A percentile compares a stretch with the other conserved stretches of the same genome.
Evolutionary conservation across 192 early-diverging fungal species (phyloP).

Genomic region (Entomortierella parvispora): DNA sequence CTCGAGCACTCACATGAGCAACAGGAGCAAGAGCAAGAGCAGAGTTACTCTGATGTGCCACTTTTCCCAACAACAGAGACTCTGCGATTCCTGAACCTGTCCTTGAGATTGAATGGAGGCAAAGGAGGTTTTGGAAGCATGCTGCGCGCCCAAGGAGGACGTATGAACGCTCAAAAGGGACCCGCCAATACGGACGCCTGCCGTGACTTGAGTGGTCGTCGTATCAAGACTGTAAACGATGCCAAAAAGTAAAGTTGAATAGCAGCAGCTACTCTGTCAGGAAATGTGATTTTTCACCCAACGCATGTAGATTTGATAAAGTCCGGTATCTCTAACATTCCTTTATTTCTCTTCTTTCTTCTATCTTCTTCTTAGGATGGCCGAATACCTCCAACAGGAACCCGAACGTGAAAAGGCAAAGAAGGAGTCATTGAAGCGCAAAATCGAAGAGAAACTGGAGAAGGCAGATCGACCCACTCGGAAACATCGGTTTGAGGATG

Average conservation of each 20-base stretch:
- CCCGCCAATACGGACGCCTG: constrained; percentile 91
- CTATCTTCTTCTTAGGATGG: constrained; percentile 55
- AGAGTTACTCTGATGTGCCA: constrained; percentile 49
- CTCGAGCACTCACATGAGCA: constrained; percentile 10
- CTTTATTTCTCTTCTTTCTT: constrained; percentile 3
- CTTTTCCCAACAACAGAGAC: constrained; percentile 24
- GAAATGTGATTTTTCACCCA: constrained; percentile 1
- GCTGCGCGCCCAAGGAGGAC: constrained; percentile 91
- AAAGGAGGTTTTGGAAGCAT: constrained; percentile 98
- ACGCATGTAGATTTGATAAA: neutral
- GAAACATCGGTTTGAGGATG: constrained; percentile 89
- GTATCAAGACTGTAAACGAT: constrained; percentile 90
- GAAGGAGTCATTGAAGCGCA: constrained; percentile 70
- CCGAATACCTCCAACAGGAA: constrained; percentile 75
- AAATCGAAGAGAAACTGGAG: constrained; percentile 83
- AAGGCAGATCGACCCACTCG: constrained; percentile 63
- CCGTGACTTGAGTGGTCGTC: constrained; percentile 89
- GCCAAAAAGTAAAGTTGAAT: constrained; percentile 77
- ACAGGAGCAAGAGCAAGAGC: constrained; percentile 11
- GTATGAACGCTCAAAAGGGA: constrained; percentile 88
- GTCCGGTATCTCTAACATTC: neutral
- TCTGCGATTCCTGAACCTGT: constrained; percentile 55
- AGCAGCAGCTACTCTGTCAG: too few species aligned
- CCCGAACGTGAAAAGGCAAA: constrained; percentile 73
- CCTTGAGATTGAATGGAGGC: constrained; percentile 75